Evolutionary conservation across 2,329 filamentous ascomycete genomes (phyloP).

Genomic region (Cladosporium sp.): DNA sequence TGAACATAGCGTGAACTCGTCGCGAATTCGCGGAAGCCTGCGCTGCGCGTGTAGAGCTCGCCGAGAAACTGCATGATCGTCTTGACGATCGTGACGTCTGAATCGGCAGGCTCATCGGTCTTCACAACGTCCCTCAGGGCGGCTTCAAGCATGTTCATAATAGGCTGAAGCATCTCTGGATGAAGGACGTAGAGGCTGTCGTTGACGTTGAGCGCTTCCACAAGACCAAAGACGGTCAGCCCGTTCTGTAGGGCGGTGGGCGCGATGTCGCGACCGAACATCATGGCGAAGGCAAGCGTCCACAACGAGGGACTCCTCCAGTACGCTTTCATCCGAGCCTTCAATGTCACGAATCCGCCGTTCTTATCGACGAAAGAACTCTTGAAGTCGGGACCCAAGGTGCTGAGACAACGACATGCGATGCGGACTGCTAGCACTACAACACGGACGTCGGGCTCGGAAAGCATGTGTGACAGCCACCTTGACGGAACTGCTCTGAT

Average conservation of each 20-base stretch:
- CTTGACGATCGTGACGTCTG: conserved; percentile 63
- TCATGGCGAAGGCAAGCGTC: conserved; percentile 81
- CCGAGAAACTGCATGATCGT: conserved; percentile 75
- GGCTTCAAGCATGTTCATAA: conserved; percentile 82
- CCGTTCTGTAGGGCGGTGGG: conserved; percentile 68
- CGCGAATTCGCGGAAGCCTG: conserved; percentile 77
- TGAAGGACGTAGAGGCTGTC: conserved; percentile 64
- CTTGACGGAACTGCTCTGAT: conserved; percentile 94
- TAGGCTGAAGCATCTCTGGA: conserved; percentile 73
- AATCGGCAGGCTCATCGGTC: conserved; percentile 43
- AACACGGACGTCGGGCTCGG: conserved; percentile 78
- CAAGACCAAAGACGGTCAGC: conserved; percentile 70
- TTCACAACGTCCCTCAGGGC: conserved; percentile 69
- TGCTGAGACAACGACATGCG: conserved; percentile 75
- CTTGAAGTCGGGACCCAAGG: conserved; percentile 76
- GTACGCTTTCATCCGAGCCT: conserved; percentile 75
- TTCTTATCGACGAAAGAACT: conserved; percentile 82
- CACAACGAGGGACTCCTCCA: conserved; percentile 84
- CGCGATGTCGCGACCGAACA: conserved; percentile 76
- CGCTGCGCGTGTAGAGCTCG: conserved; percentile 72
- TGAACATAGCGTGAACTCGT: conserved; percentile 76
- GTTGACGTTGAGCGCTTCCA: conserved; percentile 62
- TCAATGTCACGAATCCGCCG: conserved; percentile 84
- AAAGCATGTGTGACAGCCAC: conserved; percentile 71
- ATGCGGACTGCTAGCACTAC: conserved; percentile 79